Base-by-base conservation (phyloP, 768 basidiomycete species). In the Tremella yokohamensis region DNA sequence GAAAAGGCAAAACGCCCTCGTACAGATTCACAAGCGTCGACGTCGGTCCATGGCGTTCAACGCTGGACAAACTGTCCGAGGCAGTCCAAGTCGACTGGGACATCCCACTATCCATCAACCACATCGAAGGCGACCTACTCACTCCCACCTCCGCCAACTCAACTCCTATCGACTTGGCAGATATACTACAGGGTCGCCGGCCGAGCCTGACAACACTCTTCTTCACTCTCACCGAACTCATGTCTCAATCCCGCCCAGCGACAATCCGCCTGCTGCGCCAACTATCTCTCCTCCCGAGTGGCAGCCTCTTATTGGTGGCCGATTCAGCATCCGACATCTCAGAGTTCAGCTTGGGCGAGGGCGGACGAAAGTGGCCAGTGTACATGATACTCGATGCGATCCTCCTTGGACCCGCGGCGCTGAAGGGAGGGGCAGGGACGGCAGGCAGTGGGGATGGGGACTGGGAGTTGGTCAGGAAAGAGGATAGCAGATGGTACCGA, bases 201-300 rank as follows among this genome's bases (percentile, higher is more conserved):
- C 66, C 70, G 8, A 57, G 59, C 13, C 62, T 75, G 38, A 64
- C 72, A 55, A 76, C 75, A 22, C 56, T 76, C 42, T 58, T 76
- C 34, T 76, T 75, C 64, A 75, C 75, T 1, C 56, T 75, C 9
- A 69, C 73, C 20, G 75, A 76, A 52, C 70, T 76, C 39, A 59
- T 76, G 44, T 38, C 69, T 2, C 75, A 76, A 68, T 73, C 71
- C 2, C 72, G 71, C 12, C 38, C 69, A 8, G 12, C 38, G 2
- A 72, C 75, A 2, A 52, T 52, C 51, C 22, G 24, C 15, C 51
- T 52, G 11, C 56, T 76, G 44, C 20, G 48, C 6, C 47, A 74
- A 40, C 58, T 76, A 1, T 34, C 34, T 0, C 19, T 37, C 15
- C 51, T 76, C 37, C 57, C 68, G 1, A 18, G 49, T 2, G 75